phyloP scores from a whole-genome alignment of 2,329 filamentous ascomycete genomes.

The Clarireedia sp. region DNA sequence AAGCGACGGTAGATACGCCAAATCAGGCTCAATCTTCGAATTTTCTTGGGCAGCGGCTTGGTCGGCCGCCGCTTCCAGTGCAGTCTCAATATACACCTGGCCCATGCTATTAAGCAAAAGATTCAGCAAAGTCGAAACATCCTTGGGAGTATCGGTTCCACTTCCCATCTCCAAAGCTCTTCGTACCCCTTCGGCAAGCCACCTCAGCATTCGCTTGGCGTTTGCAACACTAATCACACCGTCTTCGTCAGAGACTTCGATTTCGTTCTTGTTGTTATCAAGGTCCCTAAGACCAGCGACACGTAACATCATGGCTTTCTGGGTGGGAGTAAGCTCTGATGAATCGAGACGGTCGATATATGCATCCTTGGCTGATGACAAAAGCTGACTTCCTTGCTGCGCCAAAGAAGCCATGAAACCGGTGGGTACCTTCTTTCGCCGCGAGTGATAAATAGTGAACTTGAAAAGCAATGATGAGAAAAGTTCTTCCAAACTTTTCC shows the following conservation, averaged over 20 bases:
- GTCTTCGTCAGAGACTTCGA: conserved; percentile 86
- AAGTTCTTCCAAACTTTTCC: conserved; percentile 64
- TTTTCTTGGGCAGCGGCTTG: conserved; percentile 69
- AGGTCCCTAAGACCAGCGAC: conserved; percentile 77
- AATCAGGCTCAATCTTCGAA: conserved; percentile 76
- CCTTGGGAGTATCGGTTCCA: conserved; percentile 83
- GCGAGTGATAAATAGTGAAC: conserved; percentile 89
- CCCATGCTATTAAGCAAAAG: conserved; percentile 83
- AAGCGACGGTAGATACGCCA: conserved; percentile 72
- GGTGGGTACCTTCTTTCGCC: conserved; percentile 78
- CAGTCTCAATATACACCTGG: conserved; percentile 66
- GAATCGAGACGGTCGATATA: conserved; percentile 86
- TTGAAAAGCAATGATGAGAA: conserved; percentile 93
- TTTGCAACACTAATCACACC: conserved; percentile 74
- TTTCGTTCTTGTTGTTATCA: conserved; percentile 71
- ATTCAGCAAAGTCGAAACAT: conserved; percentile 77
- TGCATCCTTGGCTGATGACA: conserved; percentile 81
- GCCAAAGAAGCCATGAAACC: conserved; percentile 90
- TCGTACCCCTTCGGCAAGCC: conserved; percentile 91
- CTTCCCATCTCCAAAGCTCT: conserved; percentile 85
- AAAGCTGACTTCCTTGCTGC: conserved; percentile 80
- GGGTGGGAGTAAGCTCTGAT: conserved; percentile 77
- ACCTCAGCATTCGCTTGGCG: conserved; percentile 96
- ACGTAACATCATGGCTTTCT: conserved; percentile 82
- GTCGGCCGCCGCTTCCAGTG: conserved; percentile 63